These are phyloP conservation scores for Eucommia ulmoides DNA, from an alignment of 257 asterid species.

Conservation along the genomic window DNA sequence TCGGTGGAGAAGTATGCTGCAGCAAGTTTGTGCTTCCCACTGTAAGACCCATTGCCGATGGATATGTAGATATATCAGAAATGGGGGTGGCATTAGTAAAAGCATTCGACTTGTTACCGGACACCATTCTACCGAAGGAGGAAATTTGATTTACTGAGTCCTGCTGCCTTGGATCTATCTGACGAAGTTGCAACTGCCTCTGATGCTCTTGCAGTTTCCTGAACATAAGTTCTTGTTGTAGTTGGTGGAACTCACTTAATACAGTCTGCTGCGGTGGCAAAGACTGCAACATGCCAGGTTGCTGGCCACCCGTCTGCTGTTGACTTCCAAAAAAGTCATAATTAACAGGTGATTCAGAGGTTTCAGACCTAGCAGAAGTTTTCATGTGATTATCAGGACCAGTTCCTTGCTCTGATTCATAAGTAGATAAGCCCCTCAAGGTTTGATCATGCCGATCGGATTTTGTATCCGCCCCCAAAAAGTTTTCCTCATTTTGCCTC, in stretches of 20 bases:
- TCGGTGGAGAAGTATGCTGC: slow-evolving; percentile 37
- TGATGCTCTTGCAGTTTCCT: slow-evolving; percentile 32
- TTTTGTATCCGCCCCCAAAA: slow-evolving; percentile 44
- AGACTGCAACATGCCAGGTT: slow-evolving; percentile 48
- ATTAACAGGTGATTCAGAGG: slow-evolving; percentile 50
- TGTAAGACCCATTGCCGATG: slow-evolving; percentile 32
- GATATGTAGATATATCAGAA: slow-evolving; percentile 35
- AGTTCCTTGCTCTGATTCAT: slow-evolving; percentile 48
- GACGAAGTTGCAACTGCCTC: slow-evolving; percentile 16
- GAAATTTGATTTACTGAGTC: slow-evolving; percentile 31
- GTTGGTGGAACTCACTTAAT: slow-evolving; percentile 50
- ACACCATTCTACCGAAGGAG: slow-evolving; percentile 33
- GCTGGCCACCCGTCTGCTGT: slow-evolving; percentile 69
- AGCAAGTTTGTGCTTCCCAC: slow-evolving; percentile 45
- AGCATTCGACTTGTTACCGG: slow-evolving; percentile 45
- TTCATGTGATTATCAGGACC: slow-evolving; percentile 48
- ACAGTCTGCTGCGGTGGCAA: slow-evolving; percentile 68
- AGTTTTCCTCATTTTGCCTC: slow-evolving; percentile 55
- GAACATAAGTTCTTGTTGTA: slow-evolving; percentile 61
- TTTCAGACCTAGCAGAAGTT: slow-evolving; percentile 37
- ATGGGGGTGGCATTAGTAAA: slow-evolving; percentile 31
- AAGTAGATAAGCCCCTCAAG: slow-evolving; percentile 44
- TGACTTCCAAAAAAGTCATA: slow-evolving; percentile 90
- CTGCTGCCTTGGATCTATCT: slow-evolving; percentile 41
- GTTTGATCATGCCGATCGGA: slow-evolving; percentile 34